A percentile compares a stretch with the other conserved stretches of the same genome.
These are phyloP conservation scores for Eucalyptus pauciflora DNA, from an alignment of 345 rosid genomes.

Conservation along the genomic window DNA sequence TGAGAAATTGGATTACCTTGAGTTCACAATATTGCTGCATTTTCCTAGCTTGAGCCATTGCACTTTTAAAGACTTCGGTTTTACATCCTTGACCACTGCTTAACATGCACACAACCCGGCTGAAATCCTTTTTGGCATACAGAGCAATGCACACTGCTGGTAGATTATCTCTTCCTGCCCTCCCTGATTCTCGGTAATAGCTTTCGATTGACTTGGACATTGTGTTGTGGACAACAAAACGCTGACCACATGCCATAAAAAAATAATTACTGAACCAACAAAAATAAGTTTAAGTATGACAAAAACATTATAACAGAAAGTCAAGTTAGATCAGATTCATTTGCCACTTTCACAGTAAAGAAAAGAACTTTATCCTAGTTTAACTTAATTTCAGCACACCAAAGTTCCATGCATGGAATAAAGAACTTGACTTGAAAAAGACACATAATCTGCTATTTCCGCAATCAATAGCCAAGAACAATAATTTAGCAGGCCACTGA, in stretches of 20 bases:
- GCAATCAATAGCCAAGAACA: no score
- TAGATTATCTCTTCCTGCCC: constrained; percentile 82
- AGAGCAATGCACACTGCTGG: constrained; percentile 62
- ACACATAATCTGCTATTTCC: no score
- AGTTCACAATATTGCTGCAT: constrained; percentile 86
- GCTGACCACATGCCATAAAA: constrained; percentile 27
- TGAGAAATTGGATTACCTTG: constrained; percentile 30
- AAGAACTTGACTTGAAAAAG: background rate
- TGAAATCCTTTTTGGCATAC: constrained; percentile 88
- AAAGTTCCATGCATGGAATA: background rate
- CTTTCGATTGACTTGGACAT: constrained; percentile 87
- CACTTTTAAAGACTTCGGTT: constrained; percentile 57
- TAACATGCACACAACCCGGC: constrained; percentile 83
- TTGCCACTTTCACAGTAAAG: background rate
- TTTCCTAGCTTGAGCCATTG: constrained; percentile 84
- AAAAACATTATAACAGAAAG: background rate
- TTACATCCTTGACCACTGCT: constrained; percentile 62
- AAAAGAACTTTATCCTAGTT: background rate
- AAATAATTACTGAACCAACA: background rate
- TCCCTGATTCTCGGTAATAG: constrained; percentile 86
- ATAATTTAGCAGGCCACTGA: no score
- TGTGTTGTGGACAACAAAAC: constrained; percentile 83
- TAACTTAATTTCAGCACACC: background rate
- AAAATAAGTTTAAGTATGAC: background rate
- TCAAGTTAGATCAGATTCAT: background rate